phyloP scores from a whole-genome alignment of 805 yeast species.

The Ogataea trehaloabstinens region DNA sequence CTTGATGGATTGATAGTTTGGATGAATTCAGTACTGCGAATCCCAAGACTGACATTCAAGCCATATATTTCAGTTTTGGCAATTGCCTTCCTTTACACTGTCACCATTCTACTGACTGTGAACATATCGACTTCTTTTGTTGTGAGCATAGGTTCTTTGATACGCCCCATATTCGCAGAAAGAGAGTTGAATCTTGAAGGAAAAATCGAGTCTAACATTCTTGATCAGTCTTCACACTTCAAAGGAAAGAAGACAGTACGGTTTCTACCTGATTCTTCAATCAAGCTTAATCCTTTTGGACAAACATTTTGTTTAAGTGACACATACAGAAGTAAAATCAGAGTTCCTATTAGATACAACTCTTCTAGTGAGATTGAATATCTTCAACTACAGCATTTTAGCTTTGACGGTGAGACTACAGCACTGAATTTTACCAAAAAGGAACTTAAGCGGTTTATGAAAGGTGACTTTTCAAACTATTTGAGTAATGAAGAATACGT shows the following conservation, averaged over 20 bases:
- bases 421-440: slow-evolving; percentile 53
- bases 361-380: slow-evolving; percentile 70
- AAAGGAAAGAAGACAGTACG: slow-evolving; percentile 85
- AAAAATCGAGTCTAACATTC: slow-evolving; percentile 33
- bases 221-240: slow-evolving; percentile 61
- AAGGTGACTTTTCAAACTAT: slow-evolving; percentile 24
- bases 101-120: slow-evolving; percentile 55
- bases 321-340: slow-evolving; percentile 29
- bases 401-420: slow-evolving; percentile 49
- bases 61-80: slow-evolving; percentile 52
- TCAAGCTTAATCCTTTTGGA: slow-evolving; percentile 72
- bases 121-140: slow-evolving; percentile 49
- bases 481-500: slow-evolving; percentile 17
- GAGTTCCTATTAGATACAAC: slow-evolving; percentile 75
- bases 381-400: slow-evolving; percentile 61
- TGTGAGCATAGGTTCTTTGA: slow-evolving; percentile 15
- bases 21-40: slow-evolving; percentile 67
- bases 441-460: slow-evolving; percentile 44
- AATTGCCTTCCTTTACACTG: slow-evolving; percentile 42
- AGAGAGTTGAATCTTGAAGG: slow-evolving; percentile 34
- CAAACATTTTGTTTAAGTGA: slow-evolving; percentile 60
- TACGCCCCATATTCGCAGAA: slow-evolving; percentile 22
- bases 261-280: slow-evolving; percentile 88
- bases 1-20: slow-evolving; percentile 72
- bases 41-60: slow-evolving; percentile 69